These are phyloP conservation scores for Theobroma cacao DNA, from an alignment of 345 rosid genomes.

Conservation along the genomic window DNA sequence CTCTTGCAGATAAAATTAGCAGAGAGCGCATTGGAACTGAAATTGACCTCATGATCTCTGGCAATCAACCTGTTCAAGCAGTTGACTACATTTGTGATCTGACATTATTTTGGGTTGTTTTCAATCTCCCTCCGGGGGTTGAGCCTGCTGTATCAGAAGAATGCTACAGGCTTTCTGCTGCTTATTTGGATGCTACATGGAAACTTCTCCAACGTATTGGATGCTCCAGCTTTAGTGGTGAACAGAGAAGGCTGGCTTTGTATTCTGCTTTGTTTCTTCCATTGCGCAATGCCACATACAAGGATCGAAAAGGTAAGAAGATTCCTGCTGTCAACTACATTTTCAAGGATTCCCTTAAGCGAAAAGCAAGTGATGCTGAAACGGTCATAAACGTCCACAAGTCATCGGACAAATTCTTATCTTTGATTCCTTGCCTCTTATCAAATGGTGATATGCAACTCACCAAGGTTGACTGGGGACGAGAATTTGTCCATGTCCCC, in stretches of 20 bases:
- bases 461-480: conserved; percentile 45
- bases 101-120: conserved; percentile 67
- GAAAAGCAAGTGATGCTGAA: conserved; percentile 77
- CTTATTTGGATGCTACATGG: conserved; percentile 70
- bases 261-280: conserved; percentile 91
- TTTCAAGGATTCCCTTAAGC: conserved; percentile 77
- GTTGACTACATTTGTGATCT: conserved; percentile 48
- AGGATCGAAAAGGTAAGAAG: conserved; percentile 66
- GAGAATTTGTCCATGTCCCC: conserved; percentile 45
- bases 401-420: conserved; percentile 50
- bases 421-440: conserved; percentile 57
- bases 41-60: conserved; percentile 81
- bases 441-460: conserved; percentile 34
- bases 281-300: conserved; percentile 45
- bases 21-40: conserved; percentile 92
- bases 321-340: conserved; percentile 66
- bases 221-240: conserved; percentile 50
- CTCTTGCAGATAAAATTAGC: conserved; percentile 85
- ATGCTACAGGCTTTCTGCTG: conserved; percentile 56
- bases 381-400: conserved; percentile 73
- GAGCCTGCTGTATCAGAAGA: conserved; percentile 60
- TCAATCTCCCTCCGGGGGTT: conserved; percentile 49
- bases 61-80: conserved; percentile 82
- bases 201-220: conserved; percentile 57
- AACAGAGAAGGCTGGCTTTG: conserved; percentile 65